A percentile compares a stretch with the other conserved stretches of the same genome.
phyloP scores from a whole-genome alignment of 345 rosid genomes.

The Citrus maxima region DNA sequence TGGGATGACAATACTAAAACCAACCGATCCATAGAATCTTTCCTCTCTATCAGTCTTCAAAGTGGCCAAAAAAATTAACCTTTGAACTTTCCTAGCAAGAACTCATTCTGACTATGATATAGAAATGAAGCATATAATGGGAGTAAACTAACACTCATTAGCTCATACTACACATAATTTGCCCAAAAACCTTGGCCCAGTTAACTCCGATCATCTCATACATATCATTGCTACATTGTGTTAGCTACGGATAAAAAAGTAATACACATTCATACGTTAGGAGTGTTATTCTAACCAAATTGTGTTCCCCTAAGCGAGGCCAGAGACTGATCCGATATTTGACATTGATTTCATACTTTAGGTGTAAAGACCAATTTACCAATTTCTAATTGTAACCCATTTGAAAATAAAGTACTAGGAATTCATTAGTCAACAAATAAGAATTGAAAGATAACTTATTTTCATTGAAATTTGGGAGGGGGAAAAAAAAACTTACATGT shows the following conservation, averaged over 20 bases:
- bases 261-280: background rate
- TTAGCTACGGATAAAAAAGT: too few relatives aligned
- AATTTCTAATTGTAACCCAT: background rate
- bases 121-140: background rate
- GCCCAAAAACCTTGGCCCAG: background rate
- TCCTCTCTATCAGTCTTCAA: background rate
- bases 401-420: background rate
- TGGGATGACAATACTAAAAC: background rate
- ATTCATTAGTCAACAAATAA: background rate
- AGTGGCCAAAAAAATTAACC: background rate
- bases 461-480: too few relatives aligned
- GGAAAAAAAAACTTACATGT: conserved; percentile 59
- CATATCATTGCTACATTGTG: background rate
- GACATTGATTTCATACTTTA: background rate
- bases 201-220: background rate
- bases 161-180: background rate
- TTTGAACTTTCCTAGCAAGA: background rate
- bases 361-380: background rate
- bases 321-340: background rate
- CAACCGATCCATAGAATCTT: background rate
- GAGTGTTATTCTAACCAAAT: background rate
- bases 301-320: background rate
- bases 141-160: background rate
- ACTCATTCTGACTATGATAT: background rate
- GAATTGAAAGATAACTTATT: background rate